These are phyloP conservation scores for Babesia microti DNA, from an alignment of 169 alveolate species.

Conservation along the genomic window DNA sequence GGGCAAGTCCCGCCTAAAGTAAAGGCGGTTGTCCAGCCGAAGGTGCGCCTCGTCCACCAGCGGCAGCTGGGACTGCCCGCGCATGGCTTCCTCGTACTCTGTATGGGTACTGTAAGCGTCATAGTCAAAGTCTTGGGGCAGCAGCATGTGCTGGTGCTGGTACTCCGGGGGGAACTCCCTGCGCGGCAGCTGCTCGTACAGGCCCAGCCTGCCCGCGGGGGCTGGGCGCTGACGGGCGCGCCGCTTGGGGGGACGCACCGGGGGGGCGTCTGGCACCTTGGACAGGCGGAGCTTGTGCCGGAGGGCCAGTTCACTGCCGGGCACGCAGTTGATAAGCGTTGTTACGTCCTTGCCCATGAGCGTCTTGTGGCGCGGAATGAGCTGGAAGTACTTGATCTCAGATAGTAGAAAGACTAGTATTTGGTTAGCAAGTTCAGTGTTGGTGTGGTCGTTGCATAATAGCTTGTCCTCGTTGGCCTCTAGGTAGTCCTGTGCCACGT, in stretches of 20 bases:
- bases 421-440: background rate
- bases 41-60: constrained; percentile 18
- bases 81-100: constrained; percentile 19
- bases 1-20: constrained; percentile 34
- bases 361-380: too few species aligned
- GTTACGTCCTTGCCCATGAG: too few species aligned
- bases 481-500: background rate
- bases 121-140: constrained; percentile 39
- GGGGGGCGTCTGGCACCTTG: background rate
- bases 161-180: constrained; percentile 14
- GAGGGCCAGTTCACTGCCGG: background rate
- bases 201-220: constrained; percentile 3
- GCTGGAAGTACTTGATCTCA: too few species aligned
- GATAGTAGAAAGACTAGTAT: background rate
- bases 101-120: constrained; percentile 28
- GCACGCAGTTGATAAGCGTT: too few species aligned
- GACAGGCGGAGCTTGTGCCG: background rate
- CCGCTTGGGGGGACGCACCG: background rate
- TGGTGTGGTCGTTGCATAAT: background rate
- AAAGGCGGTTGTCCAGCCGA: constrained; percentile 20
- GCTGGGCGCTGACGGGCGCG: constrained; percentile 3
- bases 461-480: background rate
- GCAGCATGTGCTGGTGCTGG: constrained; percentile 20
- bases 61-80: constrained; percentile 6
- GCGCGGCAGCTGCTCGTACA: constrained; percentile 7